Conservation (phyloP, 306 rosid genomes). For the Citrullus colocynthis region DNA sequence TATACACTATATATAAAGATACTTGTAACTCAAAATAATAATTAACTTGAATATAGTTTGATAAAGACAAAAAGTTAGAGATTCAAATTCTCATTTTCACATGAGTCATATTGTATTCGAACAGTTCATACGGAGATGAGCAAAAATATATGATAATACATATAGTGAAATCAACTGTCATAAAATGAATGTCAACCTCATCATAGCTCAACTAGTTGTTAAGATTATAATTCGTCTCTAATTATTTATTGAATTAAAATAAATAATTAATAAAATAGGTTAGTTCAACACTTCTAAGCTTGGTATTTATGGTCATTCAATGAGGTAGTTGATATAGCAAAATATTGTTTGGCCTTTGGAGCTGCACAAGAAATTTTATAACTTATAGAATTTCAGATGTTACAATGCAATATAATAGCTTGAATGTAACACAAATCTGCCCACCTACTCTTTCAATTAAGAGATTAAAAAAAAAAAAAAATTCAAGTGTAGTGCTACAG, state of each 20-base stretch:
- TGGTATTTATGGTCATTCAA: not conserved
- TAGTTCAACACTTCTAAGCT: not conserved
- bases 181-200: not conserved
- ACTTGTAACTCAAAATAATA: too few relatives aligned
- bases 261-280: not conserved
- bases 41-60: too few relatives aligned
- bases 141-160: too few relatives aligned
- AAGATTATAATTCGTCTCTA: too few relatives aligned
- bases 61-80: too few relatives aligned
- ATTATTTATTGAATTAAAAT: too few relatives aligned
- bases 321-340: not conserved
- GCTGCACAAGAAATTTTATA: not conserved
- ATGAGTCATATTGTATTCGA: too few relatives aligned
- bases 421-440: not conserved
- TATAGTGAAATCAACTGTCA: not conserved
- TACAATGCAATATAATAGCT: not conserved
- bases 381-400: not conserved
- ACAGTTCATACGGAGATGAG: too few relatives aligned
- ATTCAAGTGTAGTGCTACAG: too few relatives aligned
- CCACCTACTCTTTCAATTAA: not conserved
- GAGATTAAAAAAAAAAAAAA: not conserved
- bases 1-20: too few relatives aligned
- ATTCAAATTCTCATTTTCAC: too few relatives aligned
- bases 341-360: not conserved
- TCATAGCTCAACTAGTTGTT: too few relatives aligned